Evolutionary conservation across 192 early-diverging fungal species (phyloP), one percentile per base, ranked within the genome.

Genomic region (Coemansia reversa): DNA sequence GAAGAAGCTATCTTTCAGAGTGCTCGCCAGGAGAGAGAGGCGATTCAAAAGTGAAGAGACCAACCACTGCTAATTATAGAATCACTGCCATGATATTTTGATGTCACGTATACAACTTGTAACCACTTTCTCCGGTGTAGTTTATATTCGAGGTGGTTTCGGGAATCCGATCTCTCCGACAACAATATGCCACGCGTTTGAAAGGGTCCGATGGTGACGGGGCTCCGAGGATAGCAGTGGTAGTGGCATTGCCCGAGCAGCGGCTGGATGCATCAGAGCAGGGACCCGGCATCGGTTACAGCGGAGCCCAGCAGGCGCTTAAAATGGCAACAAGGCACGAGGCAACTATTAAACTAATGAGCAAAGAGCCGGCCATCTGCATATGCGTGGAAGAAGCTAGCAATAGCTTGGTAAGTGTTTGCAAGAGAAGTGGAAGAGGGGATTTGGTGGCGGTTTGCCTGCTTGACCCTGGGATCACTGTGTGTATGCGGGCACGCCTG

Each of bases 141-240:
- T 25, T 75, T 49, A 52, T 81, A 24, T 67, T 81, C 18, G 69
- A 65, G 8, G 62, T 70, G 27, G 65, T 75, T 4, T 74, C 70
- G 12, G 66, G 69, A 24, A 80, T 80, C 50, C 72, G 78, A 47
- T 80, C 78, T 55, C 51, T 80, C 20, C 70, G 55, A 42, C 78
- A 80, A 63, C 68, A 69, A 57, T 35, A 74, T 25, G 29, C 58
- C 16, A 55, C n/a, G 42, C 60, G 54, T 7, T 16, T 74, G 47
- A 52, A 51, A 28, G 23, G 33, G 33, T 20, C 39, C 14, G 14
- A 7, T 24, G 48, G 27, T 16, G 23, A 24, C 14, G 35, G 47
- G 5, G 51, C 33, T 9, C 16, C 50, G 18, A 5, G 61, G 30
- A 33, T 58, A 24, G 19, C 63, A 29, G 23, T 80, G 6, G 54